Evolutionary conservation across 164 flowering plant genomes (phyloP).

Genomic region (Annona squamosa): DNA sequence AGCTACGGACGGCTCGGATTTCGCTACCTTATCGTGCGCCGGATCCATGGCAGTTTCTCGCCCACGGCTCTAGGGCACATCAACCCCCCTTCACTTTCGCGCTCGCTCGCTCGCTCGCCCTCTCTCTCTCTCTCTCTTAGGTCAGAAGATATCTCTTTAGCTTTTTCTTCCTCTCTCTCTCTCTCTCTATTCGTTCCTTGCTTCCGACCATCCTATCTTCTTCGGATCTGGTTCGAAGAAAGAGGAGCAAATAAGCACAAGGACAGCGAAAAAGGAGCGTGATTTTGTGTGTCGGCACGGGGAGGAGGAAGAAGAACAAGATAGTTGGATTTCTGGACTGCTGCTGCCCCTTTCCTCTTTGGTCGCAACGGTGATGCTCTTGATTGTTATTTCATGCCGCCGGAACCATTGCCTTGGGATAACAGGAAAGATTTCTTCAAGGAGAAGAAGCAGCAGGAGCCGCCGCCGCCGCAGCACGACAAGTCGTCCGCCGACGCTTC

Average conservation of each 20-base stretch:
- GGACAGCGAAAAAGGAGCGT: neutral
- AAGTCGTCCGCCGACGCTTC: conserved; percentile 7
- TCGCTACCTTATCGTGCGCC: neutral
- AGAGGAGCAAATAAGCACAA: neutral
- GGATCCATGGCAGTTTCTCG: conserved; percentile 1
- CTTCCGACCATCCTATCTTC: neutral
- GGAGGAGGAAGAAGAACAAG: neutral
- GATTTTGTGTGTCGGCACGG: neutral
- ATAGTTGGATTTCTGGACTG: neutral
- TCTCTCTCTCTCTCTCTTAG: neutral
- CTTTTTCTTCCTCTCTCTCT: neutral
- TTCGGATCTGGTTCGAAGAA: neutral
- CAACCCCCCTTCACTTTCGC: neutral
- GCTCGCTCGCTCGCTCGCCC: neutral
- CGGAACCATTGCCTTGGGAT: conserved; percentile 79
- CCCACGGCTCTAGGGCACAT: conserved; percentile 13
- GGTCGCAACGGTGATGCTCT: conserved; percentile 31
- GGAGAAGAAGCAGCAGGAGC: conserved; percentile 59
- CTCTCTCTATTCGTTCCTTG: neutral
- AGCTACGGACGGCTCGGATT: conserved; percentile 1
- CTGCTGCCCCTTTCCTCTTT: neutral
- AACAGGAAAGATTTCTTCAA: conserved; percentile 68
- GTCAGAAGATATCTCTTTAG: neutral
- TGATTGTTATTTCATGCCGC: conserved; percentile 67
- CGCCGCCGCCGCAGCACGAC: conserved; percentile 24